Percentiles rank a stretch among this genome's conserved stretches.
Evolutionary conservation across 2,329 filamentous ascomycete species (phyloP).

Genomic region (Fusarium praegraminearum): DNA sequence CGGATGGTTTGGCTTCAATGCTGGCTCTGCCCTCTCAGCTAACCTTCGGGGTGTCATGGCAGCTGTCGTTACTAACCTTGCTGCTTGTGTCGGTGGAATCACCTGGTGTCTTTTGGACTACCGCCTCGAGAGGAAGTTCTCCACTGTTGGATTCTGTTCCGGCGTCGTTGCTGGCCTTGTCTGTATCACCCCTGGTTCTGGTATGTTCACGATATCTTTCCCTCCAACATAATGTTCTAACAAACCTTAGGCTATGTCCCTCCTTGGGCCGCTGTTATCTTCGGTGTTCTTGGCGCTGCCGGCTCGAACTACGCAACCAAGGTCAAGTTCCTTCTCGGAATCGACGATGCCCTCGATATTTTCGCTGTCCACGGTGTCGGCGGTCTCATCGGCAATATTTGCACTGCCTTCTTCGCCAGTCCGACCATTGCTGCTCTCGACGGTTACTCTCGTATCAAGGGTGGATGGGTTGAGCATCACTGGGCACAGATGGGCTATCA

Average conservation of each 20-base stretch:
- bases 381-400: conserved; percentile 81
- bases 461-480: conserved; percentile 86
- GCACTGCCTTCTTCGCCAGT: conserved; percentile 85
- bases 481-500: conserved; percentile 89
- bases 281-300: conserved; percentile 79
- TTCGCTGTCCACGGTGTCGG: conserved; percentile 86
- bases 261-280: conserved; percentile 84
- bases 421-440: conserved; percentile 88
- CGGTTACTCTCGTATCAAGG: conserved; percentile 72
- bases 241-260: conserved; percentile 73
- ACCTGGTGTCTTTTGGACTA: conserved; percentile 94
- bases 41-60: conserved; percentile 90
- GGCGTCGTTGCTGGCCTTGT: conserved; percentile 90
- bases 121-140: conserved; percentile 90
- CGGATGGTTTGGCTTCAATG: conserved; percentile 96
- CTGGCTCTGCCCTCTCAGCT: conserved; percentile 82
- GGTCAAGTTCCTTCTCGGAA: conserved; percentile 83
- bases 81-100: conserved; percentile 85
- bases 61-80: conserved; percentile 85
- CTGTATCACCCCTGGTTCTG: conserved; percentile 88
- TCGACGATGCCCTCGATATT: conserved; percentile 90
- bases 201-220: conserved; percentile 52
- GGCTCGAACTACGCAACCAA: conserved; percentile 93
- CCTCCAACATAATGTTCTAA: conserved; percentile 20
- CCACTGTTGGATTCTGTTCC: conserved; percentile 92